A percentile compares a stretch with the other conserved stretches of the same genome.
Evolutionary conservation across 1,284 basidiomycete genomes (phyloP).

Genomic region (Heimioporus retisporus): DNA sequence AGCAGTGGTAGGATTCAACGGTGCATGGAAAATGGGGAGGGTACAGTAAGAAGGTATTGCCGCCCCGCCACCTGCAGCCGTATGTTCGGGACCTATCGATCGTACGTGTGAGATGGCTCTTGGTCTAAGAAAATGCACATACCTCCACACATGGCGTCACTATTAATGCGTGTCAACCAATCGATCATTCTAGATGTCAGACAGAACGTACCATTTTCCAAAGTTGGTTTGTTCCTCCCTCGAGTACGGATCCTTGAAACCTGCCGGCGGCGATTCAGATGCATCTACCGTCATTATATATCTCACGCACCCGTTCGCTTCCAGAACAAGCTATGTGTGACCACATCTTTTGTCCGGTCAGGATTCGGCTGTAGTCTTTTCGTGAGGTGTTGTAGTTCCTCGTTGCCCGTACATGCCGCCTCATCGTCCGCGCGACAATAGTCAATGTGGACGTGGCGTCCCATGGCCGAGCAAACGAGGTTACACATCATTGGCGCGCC

Average conservation of each 20-base stretch:
- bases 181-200: not conserved
- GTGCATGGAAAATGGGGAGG: constrained; percentile 63
- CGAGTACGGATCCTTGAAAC: constrained; percentile 62
- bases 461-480: constrained; percentile 51
- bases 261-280: constrained; percentile 11
- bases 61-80: constrained; percentile 48
- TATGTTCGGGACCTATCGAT: constrained; percentile 50
- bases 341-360: constrained; percentile 59
- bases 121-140: not conserved
- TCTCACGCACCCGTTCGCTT: constrained; percentile 58
- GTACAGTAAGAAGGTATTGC: constrained; percentile 63
- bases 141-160: constrained; percentile 61
- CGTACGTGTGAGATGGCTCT: not conserved
- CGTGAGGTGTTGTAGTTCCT: constrained; percentile 57
- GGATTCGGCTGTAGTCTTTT: constrained; percentile 56
- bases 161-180: constrained; percentile 1
- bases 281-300: not conserved
- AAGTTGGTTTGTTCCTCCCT: constrained; percentile 61
- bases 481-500: constrained; percentile 76
- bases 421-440: constrained; percentile 56
- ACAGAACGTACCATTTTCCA: constrained; percentile 57
- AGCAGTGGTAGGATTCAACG: constrained; percentile 35
- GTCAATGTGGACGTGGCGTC: constrained; percentile 63
- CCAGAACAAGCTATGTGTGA: constrained; percentile 67
- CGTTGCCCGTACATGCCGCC: constrained; percentile 47